phyloP scores from a whole-genome alignment of 768 basidiomycete species.

The Termitomyces sp. region DNA sequence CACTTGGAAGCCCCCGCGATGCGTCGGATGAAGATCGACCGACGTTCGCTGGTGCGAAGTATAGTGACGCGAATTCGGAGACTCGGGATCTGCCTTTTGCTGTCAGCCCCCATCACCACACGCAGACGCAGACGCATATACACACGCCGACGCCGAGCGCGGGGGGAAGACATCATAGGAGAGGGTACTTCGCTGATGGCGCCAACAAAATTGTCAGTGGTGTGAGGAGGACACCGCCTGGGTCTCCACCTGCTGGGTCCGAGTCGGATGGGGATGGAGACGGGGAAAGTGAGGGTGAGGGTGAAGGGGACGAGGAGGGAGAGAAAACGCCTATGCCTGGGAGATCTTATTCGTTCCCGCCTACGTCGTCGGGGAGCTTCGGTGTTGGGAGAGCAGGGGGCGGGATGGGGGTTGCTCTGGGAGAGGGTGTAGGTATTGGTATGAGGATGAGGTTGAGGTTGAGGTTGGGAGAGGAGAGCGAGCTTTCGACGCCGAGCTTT shows the following conservation, averaged over 20 bases:
- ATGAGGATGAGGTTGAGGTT: neutral
- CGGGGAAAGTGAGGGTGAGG: neutral
- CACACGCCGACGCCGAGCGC: neutral
- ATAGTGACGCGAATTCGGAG: slow-evolving; percentile 18
- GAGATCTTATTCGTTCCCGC: slow-evolving; percentile 36
- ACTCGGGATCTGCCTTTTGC: too few species aligned
- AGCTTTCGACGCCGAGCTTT: slow-evolving; percentile 45
- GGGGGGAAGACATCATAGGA: slow-evolving; percentile 48
- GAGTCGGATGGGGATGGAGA: neutral
- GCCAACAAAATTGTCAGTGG: neutral
- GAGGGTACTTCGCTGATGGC: slow-evolving; percentile 47
- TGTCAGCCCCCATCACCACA: slow-evolving; percentile 20
- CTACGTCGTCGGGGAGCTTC: slow-evolving; percentile 1
- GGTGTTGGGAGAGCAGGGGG: neutral
- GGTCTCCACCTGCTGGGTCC: slow-evolving; percentile 32
- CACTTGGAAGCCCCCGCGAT: slow-evolving; percentile 53
- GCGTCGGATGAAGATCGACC: neutral
- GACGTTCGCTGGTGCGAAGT: neutral
- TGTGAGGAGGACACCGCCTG: slow-evolving; percentile 46
- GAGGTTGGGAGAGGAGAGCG: slow-evolving; percentile 26
- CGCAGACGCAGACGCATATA: neutral
- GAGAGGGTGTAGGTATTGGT: neutral
- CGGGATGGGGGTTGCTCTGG: neutral
- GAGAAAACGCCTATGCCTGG: slow-evolving; percentile 23
- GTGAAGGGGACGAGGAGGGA: slow-evolving; percentile 5